Evolutionary conservation across 2,329 filamentous ascomycete species (phyloP).

Genomic region (Penicillium frequentans): DNA sequence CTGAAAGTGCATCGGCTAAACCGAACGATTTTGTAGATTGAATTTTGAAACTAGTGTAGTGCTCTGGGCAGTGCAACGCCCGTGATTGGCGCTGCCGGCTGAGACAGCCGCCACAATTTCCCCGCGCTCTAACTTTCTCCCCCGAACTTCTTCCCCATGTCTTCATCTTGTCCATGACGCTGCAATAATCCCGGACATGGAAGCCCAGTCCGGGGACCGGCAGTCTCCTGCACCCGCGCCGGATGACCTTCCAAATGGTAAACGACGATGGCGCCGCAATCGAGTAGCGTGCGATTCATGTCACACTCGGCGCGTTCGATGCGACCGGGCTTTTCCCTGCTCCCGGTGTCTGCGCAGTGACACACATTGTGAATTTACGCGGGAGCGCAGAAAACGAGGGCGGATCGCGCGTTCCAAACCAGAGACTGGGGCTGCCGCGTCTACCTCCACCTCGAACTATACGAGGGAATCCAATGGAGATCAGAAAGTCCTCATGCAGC

Average conservation of each 20-base stretch:
- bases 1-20: not conserved
- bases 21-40: not conserved
- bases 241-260: slow-evolving; percentile 25
- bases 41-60: not conserved
- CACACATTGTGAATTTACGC: slow-evolving; percentile 74
- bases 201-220: slow-evolving; percentile 30
- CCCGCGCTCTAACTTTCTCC: slow-evolving; percentile 2
- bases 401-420: slow-evolving; percentile 75
- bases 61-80: not conserved
- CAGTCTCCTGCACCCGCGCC: slow-evolving; percentile 19
- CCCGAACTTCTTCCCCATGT: slow-evolving; percentile 1
- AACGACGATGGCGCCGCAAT: slow-evolving; percentile 26
- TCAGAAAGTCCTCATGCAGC: slow-evolving; percentile 9
- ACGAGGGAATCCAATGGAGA: slow-evolving; percentile 10
- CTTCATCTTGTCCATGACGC: slow-evolving; percentile 21
- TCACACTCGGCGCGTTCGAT: slow-evolving; percentile 90
- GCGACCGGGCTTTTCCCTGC: slow-evolving; percentile 87
- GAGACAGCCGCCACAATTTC: slow-evolving; percentile 10
- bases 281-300: slow-evolving; percentile 47
- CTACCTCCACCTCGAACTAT: not conserved
- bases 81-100: not conserved
- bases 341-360: slow-evolving; percentile 82
- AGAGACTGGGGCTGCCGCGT: slow-evolving; percentile 44
- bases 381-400: slow-evolving; percentile 89
- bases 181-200: slow-evolving; percentile 26